Evolutionary conservation across 768 basidiomycete genomes (phyloP), one percentile per base, ranked within the genome.

Genomic region (Mycena alexandri): DNA sequence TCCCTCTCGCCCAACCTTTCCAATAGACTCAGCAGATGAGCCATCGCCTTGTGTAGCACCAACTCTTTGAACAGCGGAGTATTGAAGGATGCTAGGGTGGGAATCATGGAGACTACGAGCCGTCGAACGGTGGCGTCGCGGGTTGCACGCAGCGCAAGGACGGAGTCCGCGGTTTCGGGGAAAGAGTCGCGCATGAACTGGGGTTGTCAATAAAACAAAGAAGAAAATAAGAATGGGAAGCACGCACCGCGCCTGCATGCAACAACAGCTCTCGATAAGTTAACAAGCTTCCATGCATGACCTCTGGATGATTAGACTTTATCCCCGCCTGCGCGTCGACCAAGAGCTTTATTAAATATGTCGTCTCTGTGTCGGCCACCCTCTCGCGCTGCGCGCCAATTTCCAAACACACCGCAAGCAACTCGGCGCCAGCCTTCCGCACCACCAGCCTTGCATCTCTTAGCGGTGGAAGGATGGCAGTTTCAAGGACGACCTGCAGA

Each of bases 91-190:
- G 96, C 96, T 67, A 99, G 88, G 3, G 94, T 94, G 0, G 98
- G 97, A 42, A 99, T 95, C 76, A 99, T 89, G 17, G 94, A 93
- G 73, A 99, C 96, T 68, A 99, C 96, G 83, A 95, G 96, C 76
- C 94, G 93, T 41, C 95, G 90, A 64, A 99, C 93, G 43, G 93
- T 87, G 21, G 88, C 82, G 73, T 99, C 98, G 67, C 95, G 87
- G 76, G 94, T 92, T 9, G 91, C 87, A 76, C 90, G 91, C 84
- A 96, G 96, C 24, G 89, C 87, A 24, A 99, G 84, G 52, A 99
- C 93, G 67, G 93, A 90, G 56, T 99, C 96, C 66, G 95, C 95
- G 8, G 94, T 92, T 70, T 94, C 93, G 58, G 92, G 76, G 75
- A 93, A 99, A 48, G 86, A 87, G 73, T 95, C 93, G 68, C 87